Evolutionary conservation across 352 stramenopile species (phyloP), one percentile per base, ranked within the genome.

Genomic region (Pythium pectinolyticum): DNA sequence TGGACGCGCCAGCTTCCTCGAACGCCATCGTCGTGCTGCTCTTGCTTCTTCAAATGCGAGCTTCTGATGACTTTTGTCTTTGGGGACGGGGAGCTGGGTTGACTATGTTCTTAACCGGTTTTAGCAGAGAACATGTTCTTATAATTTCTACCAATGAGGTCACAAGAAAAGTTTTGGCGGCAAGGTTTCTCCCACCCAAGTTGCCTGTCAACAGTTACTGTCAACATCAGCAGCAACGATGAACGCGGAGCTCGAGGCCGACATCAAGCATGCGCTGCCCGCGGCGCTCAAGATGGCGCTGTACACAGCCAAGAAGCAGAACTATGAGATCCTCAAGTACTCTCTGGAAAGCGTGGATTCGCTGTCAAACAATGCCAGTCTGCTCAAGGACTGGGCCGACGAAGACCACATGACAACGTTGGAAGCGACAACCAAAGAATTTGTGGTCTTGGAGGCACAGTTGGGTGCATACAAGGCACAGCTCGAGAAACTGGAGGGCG

Each of bases 271-370:
- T 43, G 81, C 81, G 61, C 70, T 89, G 70, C 83, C 83, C 7
- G 77, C 67, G 37, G 79, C 79, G 51, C 74, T 89, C 48, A 92
- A 92, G 70, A 92, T 89, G 79, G 73, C 78, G 46, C 66, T 92
- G 49, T 89, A 86, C 54, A 72, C 78, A 30, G 78, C 81, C 40
- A 88, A 89, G 62, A 89, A 90, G 66, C 82, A 94, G 66, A 72
- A 74, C 28, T 75, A 81, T 49, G 86, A 94, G 49, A 61, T 95
- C 47, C 70, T 84, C 32, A 95, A 94, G 68, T 86, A 80, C 61
- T 69, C 77, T 48, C 70, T 91, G 46, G 84, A 94, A 57, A 84
- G 80, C 46, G 53, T 88, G 45, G 77, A 88, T 32, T 82, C 79
- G 48, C 67, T 92, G 48, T 80, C 72, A 39, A 88, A 78, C 64